Evolutionary conservation across 179 eudicot genomes (phyloP).

Genomic region (Sideroxylon spinosum): DNA sequence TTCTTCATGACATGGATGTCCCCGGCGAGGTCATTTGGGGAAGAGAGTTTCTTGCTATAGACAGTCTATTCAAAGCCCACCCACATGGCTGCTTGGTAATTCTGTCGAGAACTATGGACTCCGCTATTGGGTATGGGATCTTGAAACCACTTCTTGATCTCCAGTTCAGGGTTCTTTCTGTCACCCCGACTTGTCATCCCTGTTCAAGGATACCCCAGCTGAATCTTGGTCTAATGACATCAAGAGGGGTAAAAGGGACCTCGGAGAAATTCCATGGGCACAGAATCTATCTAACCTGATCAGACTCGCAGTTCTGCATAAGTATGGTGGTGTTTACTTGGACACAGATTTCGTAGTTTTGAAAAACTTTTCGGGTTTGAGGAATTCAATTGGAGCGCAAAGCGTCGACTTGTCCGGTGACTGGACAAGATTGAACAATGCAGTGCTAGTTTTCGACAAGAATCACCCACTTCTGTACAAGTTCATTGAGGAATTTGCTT

Average conservation of each 20-base stretch:
- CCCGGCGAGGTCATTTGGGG: conserved; percentile 33
- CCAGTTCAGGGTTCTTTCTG: conserved; percentile 35
- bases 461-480: conserved; percentile 26
- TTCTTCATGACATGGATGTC: conserved; percentile 79
- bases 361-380: conserved; percentile 43
- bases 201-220: conserved; percentile 55
- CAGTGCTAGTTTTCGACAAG: conserved; percentile 64
- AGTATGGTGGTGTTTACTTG: conserved; percentile 71
- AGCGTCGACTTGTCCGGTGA: conserved; percentile 27
- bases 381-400: conserved; percentile 67
- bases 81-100: conserved; percentile 45
- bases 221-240: conserved; percentile 49
- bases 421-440: conserved; percentile 71
- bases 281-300: conserved; percentile 72
- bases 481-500: conserved; percentile 66
- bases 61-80: conserved; percentile 42
- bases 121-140: conserved; percentile 33
- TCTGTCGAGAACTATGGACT: conserved; percentile 57
- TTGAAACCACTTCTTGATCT: conserved; percentile 38
- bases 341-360: conserved; percentile 63
- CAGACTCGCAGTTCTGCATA: conserved; percentile 56
- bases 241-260: conserved; percentile 44
- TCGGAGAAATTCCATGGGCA: conserved; percentile 57
- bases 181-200: conserved; percentile 43
- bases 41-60: conserved; percentile 49